phyloP scores from a whole-genome alignment of 768 basidiomycete species.

The Lactarius deliciosus region DNA sequence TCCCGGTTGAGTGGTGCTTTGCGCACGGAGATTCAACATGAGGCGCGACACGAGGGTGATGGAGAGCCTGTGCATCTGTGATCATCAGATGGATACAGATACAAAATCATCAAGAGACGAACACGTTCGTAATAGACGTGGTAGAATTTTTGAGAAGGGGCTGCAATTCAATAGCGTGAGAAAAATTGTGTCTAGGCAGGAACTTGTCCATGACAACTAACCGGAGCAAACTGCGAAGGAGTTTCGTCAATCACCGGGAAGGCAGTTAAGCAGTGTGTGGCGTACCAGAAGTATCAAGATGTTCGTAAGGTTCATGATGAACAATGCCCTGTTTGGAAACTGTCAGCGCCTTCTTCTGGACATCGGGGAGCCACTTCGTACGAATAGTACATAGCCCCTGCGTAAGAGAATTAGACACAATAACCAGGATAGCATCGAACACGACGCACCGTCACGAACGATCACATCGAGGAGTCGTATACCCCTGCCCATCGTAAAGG shows the following conservation, averaged over 20 bases:
- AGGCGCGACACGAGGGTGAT: slow-evolving; percentile 22
- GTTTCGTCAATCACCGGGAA: background rate
- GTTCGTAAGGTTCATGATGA: slow-evolving; percentile 16
- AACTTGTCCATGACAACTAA: background rate
- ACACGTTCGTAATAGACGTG: slow-evolving; percentile 21
- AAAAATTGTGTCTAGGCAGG: background rate
- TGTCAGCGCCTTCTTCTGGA: background rate
- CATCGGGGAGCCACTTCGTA: background rate
- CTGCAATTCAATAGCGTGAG: slow-evolving; percentile 1
- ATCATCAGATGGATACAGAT: background rate
- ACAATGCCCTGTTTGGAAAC: slow-evolving; percentile 11
- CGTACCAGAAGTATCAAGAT: slow-evolving; percentile 22
- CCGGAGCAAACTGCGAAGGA: slow-evolving; percentile 15
- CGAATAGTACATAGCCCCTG: slow-evolving; percentile 26
- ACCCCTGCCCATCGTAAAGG: slow-evolving; percentile 15
- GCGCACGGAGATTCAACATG: slow-evolving; percentile 23
- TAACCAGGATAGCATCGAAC: background rate
- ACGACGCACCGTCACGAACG: slow-evolving; percentile 20
- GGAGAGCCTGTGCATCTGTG: slow-evolving; percentile 4
- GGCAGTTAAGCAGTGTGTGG: background rate
- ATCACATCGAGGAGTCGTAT: slow-evolving; percentile 18
- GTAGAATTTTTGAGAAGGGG: slow-evolving; percentile 11
- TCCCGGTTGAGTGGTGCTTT: background rate
- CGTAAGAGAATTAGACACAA: background rate
- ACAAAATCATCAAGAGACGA: background rate